Conservation (phyloP, 768 basidiomycete genomes). For the Leccinum ochraceum region DNA sequence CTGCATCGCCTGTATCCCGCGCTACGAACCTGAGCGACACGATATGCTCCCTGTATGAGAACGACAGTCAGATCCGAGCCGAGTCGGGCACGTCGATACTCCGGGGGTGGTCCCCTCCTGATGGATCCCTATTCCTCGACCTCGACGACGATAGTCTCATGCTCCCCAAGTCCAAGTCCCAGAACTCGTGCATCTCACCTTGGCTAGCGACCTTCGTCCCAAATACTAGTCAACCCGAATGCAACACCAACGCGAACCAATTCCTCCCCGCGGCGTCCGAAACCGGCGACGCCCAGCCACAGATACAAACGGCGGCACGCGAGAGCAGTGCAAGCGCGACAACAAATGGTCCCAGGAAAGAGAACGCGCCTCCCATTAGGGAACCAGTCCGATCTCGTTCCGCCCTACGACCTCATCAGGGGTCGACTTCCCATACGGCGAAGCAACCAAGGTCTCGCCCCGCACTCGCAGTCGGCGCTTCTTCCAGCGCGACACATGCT, state of each 20-base stretch:
- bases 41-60: neutral
- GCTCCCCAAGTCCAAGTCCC: constrained; percentile 3
- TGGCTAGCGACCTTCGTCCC: constrained; percentile 5
- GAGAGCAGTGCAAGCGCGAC: neutral
- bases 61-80: constrained; percentile 5
- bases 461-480: neutral
- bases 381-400: constrained; percentile 5
- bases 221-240: neutral
- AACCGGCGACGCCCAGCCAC: neutral
- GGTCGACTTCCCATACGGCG: neutral
- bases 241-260: neutral
- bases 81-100: constrained; percentile 5
- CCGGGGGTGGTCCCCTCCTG: constrained; percentile 29
- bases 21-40: neutral
- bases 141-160: constrained; percentile 23
- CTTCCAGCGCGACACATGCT: constrained; percentile 6
- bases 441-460: neutral
- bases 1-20: neutral
- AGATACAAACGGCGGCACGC: neutral
- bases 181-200: constrained; percentile 7
- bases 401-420: neutral
- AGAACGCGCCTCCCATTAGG: neutral
- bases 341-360: neutral
- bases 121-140: constrained; percentile 27
- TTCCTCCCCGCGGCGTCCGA: neutral